Base-by-base conservation (phyloP, 1,284 basidiomycete genomes). In the Wolfiporia cocos region DNA sequence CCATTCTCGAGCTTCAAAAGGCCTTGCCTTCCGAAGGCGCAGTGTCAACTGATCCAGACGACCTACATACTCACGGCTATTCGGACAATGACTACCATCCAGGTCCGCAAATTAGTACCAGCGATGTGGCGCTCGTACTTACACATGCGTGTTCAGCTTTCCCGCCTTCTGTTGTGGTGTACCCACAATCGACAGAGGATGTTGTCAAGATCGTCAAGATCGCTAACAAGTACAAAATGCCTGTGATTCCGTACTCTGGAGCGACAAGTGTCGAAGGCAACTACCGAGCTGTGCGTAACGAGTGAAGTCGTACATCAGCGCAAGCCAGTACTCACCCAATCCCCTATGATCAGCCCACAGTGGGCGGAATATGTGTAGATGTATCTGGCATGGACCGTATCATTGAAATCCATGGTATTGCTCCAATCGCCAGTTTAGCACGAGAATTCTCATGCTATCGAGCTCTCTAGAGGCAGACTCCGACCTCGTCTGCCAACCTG, bases 341-440 rank as follows among this genome's bases (percentile, higher is more conserved):
- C 33, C n/a, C 2, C 19, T 20, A 6, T 3, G 29, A 29, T 9
- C 23, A 59, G 58, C 58, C 57, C 7, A 40, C 51, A 1, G 50
- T 56, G 7, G 61, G 61, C 0, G 58, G 55, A 1, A 61, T 62
- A 9, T 61, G 55, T 47, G 67, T 97, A 19, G 92, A 97, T 62
- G 68, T 97, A 63, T 80, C 78, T 1, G 66, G 66, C 11, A 97
- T 98, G 94, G 78, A 93, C 62, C 74, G 77, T 47, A 86, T 97
- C 39, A 56, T 95, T 12, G 73, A 75, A 41, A 80, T 93, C 35
- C 76, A 92, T 55, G 81, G 86, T 83, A 49, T 9, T 28, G 14
- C 26, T 28, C 7, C 26, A 14, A 28, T 7, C 26, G 26, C 26
- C 26, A 9, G 9, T 28, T 28, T 28, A 28, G 14, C 14, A 14